phyloP scores from a whole-genome alignment of 2,329 filamentous ascomycete genomes.

The Fusarium lyarnte region DNA sequence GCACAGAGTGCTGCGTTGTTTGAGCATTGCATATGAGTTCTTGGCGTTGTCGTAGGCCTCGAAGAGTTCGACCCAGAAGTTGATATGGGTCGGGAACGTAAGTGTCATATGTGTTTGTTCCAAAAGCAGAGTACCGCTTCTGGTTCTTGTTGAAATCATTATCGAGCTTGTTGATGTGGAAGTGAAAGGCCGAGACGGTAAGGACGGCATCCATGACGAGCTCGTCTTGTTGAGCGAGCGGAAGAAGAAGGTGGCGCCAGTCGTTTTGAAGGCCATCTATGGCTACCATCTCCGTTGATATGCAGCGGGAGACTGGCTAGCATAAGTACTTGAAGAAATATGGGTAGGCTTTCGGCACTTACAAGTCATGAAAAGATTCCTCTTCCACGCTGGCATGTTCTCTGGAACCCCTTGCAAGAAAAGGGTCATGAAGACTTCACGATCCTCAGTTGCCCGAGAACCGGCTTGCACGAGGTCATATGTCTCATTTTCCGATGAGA shows the following conservation, averaged over 20 bases:
- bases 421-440: background rate
- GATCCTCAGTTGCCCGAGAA: background rate
- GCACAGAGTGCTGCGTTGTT: constrained; percentile 24
- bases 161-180: constrained; percentile 13
- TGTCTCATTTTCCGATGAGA: background rate
- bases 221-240: constrained; percentile 31
- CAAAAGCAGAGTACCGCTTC: background rate
- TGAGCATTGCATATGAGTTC: constrained; percentile 22
- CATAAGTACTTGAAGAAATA: background rate
- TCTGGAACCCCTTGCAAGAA: constrained; percentile 24
- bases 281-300: constrained; percentile 40
- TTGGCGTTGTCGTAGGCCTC: constrained; percentile 25
- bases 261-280: constrained; percentile 41
- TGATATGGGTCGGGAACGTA: constrained; percentile 21
- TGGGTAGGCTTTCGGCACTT: fast-evolving
- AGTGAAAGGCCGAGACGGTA: constrained; percentile 31
- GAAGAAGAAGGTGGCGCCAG: constrained; percentile 39
- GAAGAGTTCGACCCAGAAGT: constrained; percentile 26
- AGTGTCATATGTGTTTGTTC: background rate
- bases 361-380: constrained; percentile 32
- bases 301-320: constrained; percentile 20
- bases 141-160: background rate
- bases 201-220: constrained; percentile 38
- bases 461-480: background rate
- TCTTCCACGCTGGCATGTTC: constrained; percentile 20